Base-by-base conservation (phyloP, 1,284 basidiomycete genomes). In the Sporisorium iseilematis-ciliati region DNA sequence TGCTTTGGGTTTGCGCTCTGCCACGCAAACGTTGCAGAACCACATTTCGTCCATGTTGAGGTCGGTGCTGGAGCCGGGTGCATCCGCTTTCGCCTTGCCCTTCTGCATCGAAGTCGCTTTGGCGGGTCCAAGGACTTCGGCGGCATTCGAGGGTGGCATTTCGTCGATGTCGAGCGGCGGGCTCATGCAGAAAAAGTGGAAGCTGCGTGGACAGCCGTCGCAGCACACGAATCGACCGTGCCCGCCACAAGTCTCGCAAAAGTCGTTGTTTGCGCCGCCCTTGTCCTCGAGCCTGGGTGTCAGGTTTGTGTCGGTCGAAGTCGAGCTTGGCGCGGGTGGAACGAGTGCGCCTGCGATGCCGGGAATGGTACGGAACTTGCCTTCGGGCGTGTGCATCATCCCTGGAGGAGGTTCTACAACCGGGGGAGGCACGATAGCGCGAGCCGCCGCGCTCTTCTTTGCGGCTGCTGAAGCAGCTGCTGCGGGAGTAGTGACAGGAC, bases 101-200 rank as follows among this genome's bases (percentile, higher is more conserved):
- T 76, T 76, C 20, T 48, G 59, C 23, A 52, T 31, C 18, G 55
- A 18, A 31, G 23, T 54, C 14, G 62, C 50, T 41, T 65, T 76
- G 16, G 59, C 29, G 1, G 66, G 63, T 18, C 65, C 76, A 7
- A 80, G 35, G 5, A 80, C 70, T 23, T 57, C 55, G 57, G 66
- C 69, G 4, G 75, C 79, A 49, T 81, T 81, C 0, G 77, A 77
- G 3, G 72, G 66, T 6, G 91, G 91, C 48, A 93, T 87, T 80
- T 98, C 94, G 78, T 92, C 89, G 57, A 91, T 88, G 77, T 95
- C 92, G 87, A 97, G 90, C 23, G 96, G 96, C 45, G 96, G 96
- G 84, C 97, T 93, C 79, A 99, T 90, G 86, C 96, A 99, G 89
- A 91, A 91, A 69, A 98, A 91, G 86, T 99, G 96, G 86, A 97